Base-by-base conservation (phyloP, 1,139 yeast genomes). In the Pichia sp. region DNA sequence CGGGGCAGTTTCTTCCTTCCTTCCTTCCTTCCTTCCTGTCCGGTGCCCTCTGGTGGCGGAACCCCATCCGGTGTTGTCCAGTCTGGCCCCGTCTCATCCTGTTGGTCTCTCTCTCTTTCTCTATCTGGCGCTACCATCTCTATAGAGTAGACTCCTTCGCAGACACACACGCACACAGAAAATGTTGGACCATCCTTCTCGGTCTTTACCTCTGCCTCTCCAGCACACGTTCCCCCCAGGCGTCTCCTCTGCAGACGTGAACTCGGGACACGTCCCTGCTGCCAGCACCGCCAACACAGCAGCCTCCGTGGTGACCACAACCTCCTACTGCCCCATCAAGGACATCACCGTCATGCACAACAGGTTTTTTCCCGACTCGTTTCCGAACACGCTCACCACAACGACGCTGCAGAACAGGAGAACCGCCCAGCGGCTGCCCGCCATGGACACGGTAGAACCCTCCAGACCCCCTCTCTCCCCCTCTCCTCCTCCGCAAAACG, bases 301-400 rank as follows among this genome's bases (percentile, higher is more conserved):
- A 36, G 7, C 3, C 42, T 18, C 28, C 2, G 42, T 40, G n/a
- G 4, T 40, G n/a, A 40, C 28, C 22, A 43, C 50, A 26, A 42
- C 50, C 1, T 13, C 37, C 9, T 48, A 48, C 40, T 48, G 50
- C 34, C 50, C 50, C 13, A 48, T 48, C 19, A 48, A 48, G 22
- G 42, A 48, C 21, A 18, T 43, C 34, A 43, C 43, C 18, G 31
- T 19, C 16, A 23, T 48, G 28, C 25, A 42, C 48, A 41, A 41
- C 25, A 28, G 25, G 23, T 43, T 30, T 16, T 43, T 43, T 12
- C 23, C 46, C n/a, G 44, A 41, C 30, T n/a, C 34, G 18, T 43
- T 45, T 7, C 26, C 50, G 18, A 47, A 25, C 34, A 40, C 23
- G 13, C 36, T 37, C n/a, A 46, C 48, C 9, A 46, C 48, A 2